phyloP scores from a whole-genome alignment of 1,139 yeast species.

The Yamadazyma triangularis region DNA sequence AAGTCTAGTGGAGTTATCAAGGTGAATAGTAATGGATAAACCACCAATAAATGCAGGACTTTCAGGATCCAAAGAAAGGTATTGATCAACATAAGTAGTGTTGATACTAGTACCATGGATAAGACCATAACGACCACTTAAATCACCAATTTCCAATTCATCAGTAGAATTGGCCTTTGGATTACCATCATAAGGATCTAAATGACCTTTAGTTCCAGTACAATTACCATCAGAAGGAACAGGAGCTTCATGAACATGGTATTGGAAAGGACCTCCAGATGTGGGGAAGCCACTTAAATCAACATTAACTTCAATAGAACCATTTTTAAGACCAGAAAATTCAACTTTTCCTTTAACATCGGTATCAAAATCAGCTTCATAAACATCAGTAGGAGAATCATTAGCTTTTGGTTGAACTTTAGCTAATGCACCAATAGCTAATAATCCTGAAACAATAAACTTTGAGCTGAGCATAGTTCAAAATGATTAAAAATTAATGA shows the following conservation, averaged over 20 bases:
- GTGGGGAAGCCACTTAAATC: constrained; percentile 31
- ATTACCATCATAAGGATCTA: constrained; percentile 37
- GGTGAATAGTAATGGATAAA: constrained; percentile 37
- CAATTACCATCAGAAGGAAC: constrained; percentile 40
- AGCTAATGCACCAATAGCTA: constrained; percentile 8
- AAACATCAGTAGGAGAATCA: constrained; percentile 16
- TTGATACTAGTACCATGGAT: constrained; percentile 20
- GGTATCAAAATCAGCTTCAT: constrained; percentile 13
- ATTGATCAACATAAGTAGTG: constrained; percentile 28
- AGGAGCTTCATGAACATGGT: constrained; percentile 36
- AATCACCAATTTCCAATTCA: constrained; percentile 35
- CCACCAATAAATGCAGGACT: constrained; percentile 34
- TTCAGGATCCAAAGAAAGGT: constrained; percentile 33
- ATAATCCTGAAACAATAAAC: background rate
- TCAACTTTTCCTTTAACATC: constrained; percentile 25
- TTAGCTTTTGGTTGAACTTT: constrained; percentile 16
- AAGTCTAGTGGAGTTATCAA: constrained; percentile 26
- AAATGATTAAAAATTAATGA: no score
- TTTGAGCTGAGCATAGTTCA: background rate
- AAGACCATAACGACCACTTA: constrained; percentile 39
- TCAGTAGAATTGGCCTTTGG: constrained; percentile 21
- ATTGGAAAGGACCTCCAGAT: constrained; percentile 38
- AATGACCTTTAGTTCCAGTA: constrained; percentile 33
- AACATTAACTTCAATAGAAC: constrained; percentile 29
- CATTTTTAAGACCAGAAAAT: constrained; percentile 28